Conservation (phyloP, 2,329 filamentous ascomycete species). For the Clarireedia paspali region DNA sequence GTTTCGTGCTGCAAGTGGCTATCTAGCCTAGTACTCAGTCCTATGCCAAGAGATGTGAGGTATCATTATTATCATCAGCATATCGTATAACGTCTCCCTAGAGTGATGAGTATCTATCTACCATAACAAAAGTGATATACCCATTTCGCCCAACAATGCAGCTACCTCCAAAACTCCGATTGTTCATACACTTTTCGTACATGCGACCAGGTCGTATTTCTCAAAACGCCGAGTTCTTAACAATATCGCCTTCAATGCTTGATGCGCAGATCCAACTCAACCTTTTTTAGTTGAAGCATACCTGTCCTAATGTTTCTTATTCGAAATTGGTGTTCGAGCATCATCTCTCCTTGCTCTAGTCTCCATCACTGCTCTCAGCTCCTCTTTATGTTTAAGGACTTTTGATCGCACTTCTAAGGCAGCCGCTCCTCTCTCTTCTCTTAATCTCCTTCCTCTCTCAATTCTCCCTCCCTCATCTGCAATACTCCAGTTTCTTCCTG, state of each 20-base stretch:
- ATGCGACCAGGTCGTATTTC: not conserved
- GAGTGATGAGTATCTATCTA: not conserved
- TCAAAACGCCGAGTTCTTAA: no score
- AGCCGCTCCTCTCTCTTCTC: slow-evolving; percentile 17
- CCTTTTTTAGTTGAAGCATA: no score
- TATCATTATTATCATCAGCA: not conserved
- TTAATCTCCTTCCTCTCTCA: slow-evolving; percentile 20
- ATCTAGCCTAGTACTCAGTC: not conserved
- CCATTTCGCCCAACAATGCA: not conserved
- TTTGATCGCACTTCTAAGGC: slow-evolving; percentile 14
- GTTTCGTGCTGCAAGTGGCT: not conserved
- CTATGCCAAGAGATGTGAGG: not conserved
- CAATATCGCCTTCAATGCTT: no score
- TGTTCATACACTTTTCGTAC: not conserved
- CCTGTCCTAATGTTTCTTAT: no score
- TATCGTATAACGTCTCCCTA: not conserved
- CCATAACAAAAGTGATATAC: not conserved
- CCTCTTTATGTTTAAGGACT: not conserved
- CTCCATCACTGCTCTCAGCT: not conserved
- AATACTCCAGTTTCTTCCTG: slow-evolving; percentile 25
- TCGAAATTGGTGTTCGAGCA: no score
- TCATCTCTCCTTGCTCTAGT: slow-evolving; percentile 6
- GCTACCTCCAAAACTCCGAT: not conserved
- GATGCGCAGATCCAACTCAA: no score
- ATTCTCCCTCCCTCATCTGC: slow-evolving; percentile 20